Evolutionary conservation across 1,139 yeast species (phyloP).

Genomic region (Saccharomyces pastorianus): DNA sequence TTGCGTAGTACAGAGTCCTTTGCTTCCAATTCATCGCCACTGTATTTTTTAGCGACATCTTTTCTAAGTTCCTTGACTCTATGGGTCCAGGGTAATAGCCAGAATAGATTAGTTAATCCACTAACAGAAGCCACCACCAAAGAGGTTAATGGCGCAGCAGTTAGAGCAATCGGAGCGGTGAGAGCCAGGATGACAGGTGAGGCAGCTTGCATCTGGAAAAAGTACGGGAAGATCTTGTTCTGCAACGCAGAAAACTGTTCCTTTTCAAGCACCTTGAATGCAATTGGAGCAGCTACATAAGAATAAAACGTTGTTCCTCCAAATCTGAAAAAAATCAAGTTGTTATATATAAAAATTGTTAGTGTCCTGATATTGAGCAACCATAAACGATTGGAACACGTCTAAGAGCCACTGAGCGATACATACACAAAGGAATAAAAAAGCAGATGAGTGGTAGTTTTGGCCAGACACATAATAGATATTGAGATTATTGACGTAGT

Average conservation of each 20-base stretch:
- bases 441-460: slow-evolving; percentile 26
- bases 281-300: slow-evolving; percentile 73
- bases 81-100: slow-evolving; percentile 60
- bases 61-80: slow-evolving; percentile 51
- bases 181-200: slow-evolving; percentile 60
- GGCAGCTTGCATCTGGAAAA: slow-evolving; percentile 66
- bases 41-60: slow-evolving; percentile 15
- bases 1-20: slow-evolving; percentile 43
- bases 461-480: slow-evolving; percentile 12
- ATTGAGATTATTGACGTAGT: not conserved
- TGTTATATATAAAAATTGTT: slow-evolving; percentile 5
- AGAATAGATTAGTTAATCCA: slow-evolving; percentile 55
- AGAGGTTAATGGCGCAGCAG: slow-evolving; percentile 38
- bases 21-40: slow-evolving; percentile 37
- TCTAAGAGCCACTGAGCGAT: not conserved
- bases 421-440: slow-evolving; percentile 29
- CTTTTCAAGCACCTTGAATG: slow-evolving; percentile 68
- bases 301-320: slow-evolving; percentile 87
- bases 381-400: not conserved
- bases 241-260: slow-evolving; percentile 76
- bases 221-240: slow-evolving; percentile 67
- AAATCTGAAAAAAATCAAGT: slow-evolving; percentile 32
- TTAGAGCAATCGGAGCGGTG: slow-evolving; percentile 57
- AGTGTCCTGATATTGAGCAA: not conserved
- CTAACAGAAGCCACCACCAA: slow-evolving; percentile 49